Evolutionary conservation across 164 flowering plant species (phyloP).

Genomic region (Vitis rupestris): DNA sequence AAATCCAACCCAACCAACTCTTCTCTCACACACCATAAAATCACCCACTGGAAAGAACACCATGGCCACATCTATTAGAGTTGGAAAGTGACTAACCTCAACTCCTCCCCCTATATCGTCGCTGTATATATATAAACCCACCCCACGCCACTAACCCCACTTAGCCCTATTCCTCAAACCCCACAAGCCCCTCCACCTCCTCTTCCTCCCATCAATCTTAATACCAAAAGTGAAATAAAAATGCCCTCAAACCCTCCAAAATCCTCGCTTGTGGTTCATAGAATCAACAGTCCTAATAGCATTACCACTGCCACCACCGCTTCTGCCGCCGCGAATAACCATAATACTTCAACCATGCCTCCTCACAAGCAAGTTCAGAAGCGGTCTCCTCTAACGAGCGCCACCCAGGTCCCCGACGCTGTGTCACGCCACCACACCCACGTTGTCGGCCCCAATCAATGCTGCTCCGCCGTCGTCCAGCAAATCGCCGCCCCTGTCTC

Average conservation of each 20-base stretch:
- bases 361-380: constrained; percentile 3
- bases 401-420: constrained; percentile 41
- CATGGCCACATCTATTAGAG: background rate
- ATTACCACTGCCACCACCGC: constrained; percentile 9
- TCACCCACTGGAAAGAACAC: background rate
- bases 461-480: constrained; percentile 69
- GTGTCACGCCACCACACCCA: constrained; percentile 52
- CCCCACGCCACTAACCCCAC: background rate
- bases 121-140: background rate
- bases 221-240: constrained; percentile 2
- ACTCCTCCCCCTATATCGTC: background rate
- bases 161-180: background rate
- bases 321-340: too few relatives aligned
- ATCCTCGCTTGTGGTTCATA: constrained; percentile 29
- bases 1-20: background rate
- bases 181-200: background rate
- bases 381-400: constrained; percentile 12
- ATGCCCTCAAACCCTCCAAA: constrained; percentile 34
- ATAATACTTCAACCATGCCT: background rate
- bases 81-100: background rate
- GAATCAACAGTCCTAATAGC: constrained; percentile 18
- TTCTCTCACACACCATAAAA: background rate
- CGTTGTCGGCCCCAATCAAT: constrained; percentile 59
- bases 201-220: background rate
- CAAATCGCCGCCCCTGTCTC: constrained; percentile 60